Evolutionary conservation across 495 filamentous ascomycete genomes (phyloP).

Genomic region (Aspergillus indologenus): DNA sequence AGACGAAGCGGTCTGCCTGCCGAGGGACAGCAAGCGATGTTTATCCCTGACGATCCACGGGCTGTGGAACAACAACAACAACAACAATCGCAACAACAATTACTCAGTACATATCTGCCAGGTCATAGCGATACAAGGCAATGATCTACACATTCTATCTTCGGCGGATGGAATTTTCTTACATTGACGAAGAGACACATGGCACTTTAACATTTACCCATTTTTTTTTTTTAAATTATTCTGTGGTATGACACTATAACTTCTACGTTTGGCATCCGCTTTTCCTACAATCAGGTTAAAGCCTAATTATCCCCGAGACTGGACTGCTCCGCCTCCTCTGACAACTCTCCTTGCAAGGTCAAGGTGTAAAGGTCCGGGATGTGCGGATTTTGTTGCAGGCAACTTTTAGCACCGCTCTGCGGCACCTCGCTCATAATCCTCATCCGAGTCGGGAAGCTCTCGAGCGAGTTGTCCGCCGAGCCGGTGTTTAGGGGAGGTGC

Average conservation of each 20-base stretch:
- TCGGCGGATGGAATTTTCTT: neutral
- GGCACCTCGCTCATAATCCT: neutral
- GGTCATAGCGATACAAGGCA: neutral
- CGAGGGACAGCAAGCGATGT: too few relatives aligned
- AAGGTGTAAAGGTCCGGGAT: neutral
- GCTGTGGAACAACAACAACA: neutral
- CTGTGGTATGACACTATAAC: too few relatives aligned
- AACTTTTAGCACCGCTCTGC: neutral
- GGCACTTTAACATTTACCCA: neutral
- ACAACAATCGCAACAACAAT: neutral
- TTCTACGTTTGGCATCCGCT: too few relatives aligned
- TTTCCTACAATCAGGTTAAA: too few relatives aligned
- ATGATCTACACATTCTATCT: neutral
- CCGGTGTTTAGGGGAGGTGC: too few relatives aligned
- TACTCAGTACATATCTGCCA: neutral
- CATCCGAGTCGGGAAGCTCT: constrained; percentile 1
- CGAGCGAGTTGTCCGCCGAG: too few relatives aligned
- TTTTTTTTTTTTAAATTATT: neutral
- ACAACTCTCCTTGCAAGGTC: neutral
- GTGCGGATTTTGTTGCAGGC: neutral
- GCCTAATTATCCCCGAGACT: too few relatives aligned
- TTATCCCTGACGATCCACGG: constrained; percentile 4
- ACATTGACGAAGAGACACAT: neutral
- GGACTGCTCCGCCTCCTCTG: too few relatives aligned
- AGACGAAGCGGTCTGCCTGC: neutral